Evolutionary conservation across 257 asterid genomes (phyloP), one percentile per base, ranked within the genome.

Genomic region (Echium plantagineum): DNA sequence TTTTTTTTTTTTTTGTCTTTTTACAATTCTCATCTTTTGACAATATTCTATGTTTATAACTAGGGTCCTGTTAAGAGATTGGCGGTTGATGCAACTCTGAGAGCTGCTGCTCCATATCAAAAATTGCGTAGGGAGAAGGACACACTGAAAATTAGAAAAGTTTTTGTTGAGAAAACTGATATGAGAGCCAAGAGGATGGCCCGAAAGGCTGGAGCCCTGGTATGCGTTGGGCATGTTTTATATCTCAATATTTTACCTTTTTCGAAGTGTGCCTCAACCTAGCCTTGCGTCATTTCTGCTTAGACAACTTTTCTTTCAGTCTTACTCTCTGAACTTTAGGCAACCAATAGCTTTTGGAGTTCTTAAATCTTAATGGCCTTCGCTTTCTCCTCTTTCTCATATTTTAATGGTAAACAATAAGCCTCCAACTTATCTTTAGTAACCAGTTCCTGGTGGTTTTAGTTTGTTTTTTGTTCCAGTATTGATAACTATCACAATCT

Each of bases 121-220:
- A 91, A 91, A 78, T 74, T 91, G 72, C 89, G 98, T 12, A 81
- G 97, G 66, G 97, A 86, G 79, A 82, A 81, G 77, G 95, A 86
- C 74, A 59, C 70, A 64, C 89, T 55, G 59, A 91, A 84, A 63
- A 74, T 13, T 71, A 80, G 87, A 57, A 85, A 82, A 79, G 98
- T 91, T 61, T 91, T 60, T 69, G 95, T 91, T 16, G 98, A 91
- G 80, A 88, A 91, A 76, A 55, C 95, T 21, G 98, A 91, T 77
- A 91, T 91, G 94, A 83, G 98, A 68, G 98, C 98, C 58, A 91
- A 91, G 80, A 78, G 98, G 72, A 91, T 91, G 98, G 98, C 98
- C 63, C 83, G 98, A 24, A 91, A 88, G 84, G 97, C 98, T 32
- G 98, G 98, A 80, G 98, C 98, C 66, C 76, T 91, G 98, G 98